Evolutionary conservation across 208 protist genomes (phyloP).

Genomic region (Strigomonas galati): DNA sequence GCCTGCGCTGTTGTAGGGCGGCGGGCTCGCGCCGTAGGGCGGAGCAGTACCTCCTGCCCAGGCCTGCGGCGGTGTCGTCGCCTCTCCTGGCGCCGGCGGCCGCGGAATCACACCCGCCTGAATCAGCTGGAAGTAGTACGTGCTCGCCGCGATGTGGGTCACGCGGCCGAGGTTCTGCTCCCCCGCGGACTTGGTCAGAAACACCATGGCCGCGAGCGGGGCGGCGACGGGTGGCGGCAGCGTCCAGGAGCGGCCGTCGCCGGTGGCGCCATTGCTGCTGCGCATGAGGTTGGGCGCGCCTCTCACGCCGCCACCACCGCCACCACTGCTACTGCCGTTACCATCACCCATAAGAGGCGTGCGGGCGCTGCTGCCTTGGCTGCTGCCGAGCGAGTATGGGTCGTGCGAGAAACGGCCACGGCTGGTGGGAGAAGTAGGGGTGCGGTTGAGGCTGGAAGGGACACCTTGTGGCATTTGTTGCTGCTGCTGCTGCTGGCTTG

Average conservation of each 20-base stretch:
- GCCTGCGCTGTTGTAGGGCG: too few relatives aligned
- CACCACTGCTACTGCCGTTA: not conserved
- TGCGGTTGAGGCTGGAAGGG: not conserved
- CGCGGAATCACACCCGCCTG: slow-evolving; percentile 62
- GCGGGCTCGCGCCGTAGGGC: not conserved
- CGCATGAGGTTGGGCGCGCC: slow-evolving; percentile 5
- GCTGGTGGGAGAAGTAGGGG: not conserved
- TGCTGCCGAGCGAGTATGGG: slow-evolving; percentile 29
- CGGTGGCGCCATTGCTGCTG: not conserved
- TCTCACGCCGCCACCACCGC: not conserved
- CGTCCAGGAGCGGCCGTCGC: slow-evolving; percentile 24
- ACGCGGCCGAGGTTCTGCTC: slow-evolving; percentile 84
- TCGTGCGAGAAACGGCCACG: slow-evolving; percentile 32
- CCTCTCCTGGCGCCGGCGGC: slow-evolving; percentile 6
- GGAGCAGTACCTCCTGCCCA: not conserved
- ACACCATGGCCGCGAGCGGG: slow-evolving; percentile 78
- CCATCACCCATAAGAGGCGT: not conserved
- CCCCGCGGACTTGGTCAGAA: slow-evolving; percentile 81
- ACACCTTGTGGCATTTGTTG: too few relatives aligned
- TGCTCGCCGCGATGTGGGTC: slow-evolving; percentile 72
- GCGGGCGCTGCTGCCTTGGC: not conserved
- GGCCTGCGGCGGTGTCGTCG: too few relatives aligned
- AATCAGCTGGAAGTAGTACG: slow-evolving; percentile 78
- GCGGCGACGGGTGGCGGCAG: slow-evolving; percentile 65
- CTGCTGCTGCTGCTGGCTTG: slow-evolving; percentile 22